Conservation (phyloP, 2,329 filamentous ascomycete species). For the Ustulina deusta region DNA sequence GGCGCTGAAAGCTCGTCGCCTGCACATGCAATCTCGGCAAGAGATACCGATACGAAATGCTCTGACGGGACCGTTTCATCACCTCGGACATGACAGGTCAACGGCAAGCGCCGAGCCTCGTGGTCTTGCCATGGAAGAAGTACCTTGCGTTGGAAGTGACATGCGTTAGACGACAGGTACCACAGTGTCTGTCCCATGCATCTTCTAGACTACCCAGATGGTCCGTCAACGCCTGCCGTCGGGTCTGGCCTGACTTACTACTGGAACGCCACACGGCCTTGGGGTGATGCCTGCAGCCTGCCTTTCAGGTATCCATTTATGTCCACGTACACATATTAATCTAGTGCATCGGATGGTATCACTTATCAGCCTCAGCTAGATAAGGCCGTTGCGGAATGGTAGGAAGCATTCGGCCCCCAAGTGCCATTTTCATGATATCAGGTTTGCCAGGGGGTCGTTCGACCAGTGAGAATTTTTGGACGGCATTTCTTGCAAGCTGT, state of each 20-base stretch:
- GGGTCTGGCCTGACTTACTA: slow-evolving; percentile 17
- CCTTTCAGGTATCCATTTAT: slow-evolving; percentile 20
- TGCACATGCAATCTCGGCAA: slow-evolving; percentile 13
- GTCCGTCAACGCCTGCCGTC: slow-evolving; percentile 14
- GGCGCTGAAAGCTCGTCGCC: slow-evolving; percentile 2
- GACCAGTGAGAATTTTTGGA: slow-evolving; percentile 29
- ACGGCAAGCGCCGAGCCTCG: slow-evolving; percentile 29
- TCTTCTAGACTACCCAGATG: slow-evolving; percentile 11
- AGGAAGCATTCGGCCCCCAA: slow-evolving; percentile 32
- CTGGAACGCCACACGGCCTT: slow-evolving; percentile 8
- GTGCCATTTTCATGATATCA: slow-evolving; percentile 29
- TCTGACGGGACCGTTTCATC: slow-evolving; percentile 11
- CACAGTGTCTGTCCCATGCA: slow-evolving; percentile 24
- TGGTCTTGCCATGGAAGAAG: slow-evolving; percentile 24
- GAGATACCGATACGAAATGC: slow-evolving; percentile 22
- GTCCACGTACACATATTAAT: neutral
- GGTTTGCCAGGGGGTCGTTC: slow-evolving; percentile 12
- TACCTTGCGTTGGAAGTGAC: slow-evolving; percentile 38
- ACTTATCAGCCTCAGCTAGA: slow-evolving; percentile 35
- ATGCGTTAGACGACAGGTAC: slow-evolving; percentile 18
- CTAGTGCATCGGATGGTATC: slow-evolving; percentile 12
- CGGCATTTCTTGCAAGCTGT: slow-evolving; percentile 3
- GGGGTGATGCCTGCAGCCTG: slow-evolving; percentile 15
- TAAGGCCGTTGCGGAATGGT: slow-evolving; percentile 22
- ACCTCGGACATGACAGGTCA: slow-evolving; percentile 1